These are phyloP conservation scores for Cyclospora cayetanensis DNA, from an alignment of 169 alveolate species.

Conservation along the genomic window DNA sequence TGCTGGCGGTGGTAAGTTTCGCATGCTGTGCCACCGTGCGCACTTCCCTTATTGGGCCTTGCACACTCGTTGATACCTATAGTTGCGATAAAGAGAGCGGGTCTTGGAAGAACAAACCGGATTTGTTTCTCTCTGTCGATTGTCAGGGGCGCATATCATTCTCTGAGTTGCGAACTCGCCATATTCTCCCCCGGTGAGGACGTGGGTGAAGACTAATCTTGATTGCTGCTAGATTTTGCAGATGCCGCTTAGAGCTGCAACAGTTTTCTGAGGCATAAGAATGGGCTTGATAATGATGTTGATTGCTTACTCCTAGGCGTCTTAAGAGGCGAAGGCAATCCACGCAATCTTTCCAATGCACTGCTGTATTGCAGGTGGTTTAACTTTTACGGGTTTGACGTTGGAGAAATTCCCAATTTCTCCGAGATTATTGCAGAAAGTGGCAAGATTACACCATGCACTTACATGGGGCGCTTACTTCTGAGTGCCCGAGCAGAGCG, in stretches of 20 bases:
- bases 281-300: not conserved
- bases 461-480: conserved; percentile 88
- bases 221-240: no score
- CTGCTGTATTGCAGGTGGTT: conserved; percentile 82
- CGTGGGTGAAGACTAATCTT: no score
- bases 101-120: no score
- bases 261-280: not conserved
- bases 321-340: conserved; percentile 65
- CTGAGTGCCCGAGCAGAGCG: conserved; percentile 89
- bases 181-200: conserved; percentile 79
- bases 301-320: not conserved
- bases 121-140: not conserved
- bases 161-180: conserved; percentile 73
- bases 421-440: conserved; percentile 66
- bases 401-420: conserved; percentile 75
- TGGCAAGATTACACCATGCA: conserved; percentile 76
- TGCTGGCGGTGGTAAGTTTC: conserved; percentile 63
- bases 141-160: conserved; percentile 73
- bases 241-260: conserved; percentile 75
- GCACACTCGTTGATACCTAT: not conserved
- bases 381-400: conserved; percentile 88
- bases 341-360: conserved; percentile 74
- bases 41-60: not conserved
- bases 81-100: no score
- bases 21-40: not conserved